Base-by-base conservation (phyloP, 2,329 filamentous ascomycete species). In the Claviceps sp. region DNA sequence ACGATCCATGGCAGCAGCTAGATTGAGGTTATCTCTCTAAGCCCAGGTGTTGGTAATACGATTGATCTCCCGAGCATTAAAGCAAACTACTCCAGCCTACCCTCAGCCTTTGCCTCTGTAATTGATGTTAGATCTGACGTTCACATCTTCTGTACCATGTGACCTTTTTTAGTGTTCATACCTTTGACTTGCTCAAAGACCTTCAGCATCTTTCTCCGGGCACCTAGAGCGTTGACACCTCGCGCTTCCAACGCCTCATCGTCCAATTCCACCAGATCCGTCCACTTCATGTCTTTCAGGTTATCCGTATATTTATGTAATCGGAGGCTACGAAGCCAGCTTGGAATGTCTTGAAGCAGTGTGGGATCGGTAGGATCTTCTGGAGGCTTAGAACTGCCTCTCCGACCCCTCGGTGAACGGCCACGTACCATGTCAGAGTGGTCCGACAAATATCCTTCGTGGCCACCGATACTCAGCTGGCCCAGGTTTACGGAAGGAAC, bases 231-330 rank as follows among this genome's bases (percentile, higher is more conserved):
- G 67, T 95, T 96, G 37, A 98, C 93, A 48, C 93, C 93, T 50
- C 88, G 85, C 26, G 88, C 86, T 70, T 97, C 91, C 57, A 98
- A 74, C 48, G 88, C 90, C 64, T 90, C 90, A 60, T 98, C 93
- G 62, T 96, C 88, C 60, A 98, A 74, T 67, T 93, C 86, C 55
- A 98, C 75, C 60, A 98, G 72, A 51, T 98, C 93, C 30, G 85
- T 86, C 93, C 93, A 98, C 63, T 93, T 89, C 75, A 97, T 81
- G 63, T 97, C 91, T 72, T 97, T 98, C 57, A 98, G 72, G 61
- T 97, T 94, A 60, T 98, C 93, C 9, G 93, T 98, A 70, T 98
- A 98, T 74, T 98, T 98, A 76, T 98, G 93, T 62, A 98, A 76
- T 55, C 93, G 83, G 65, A 97, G 77, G 67, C 89, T 96, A 65